Conservation (phyloP, 345 rosid genomes). For the Ceriops decandra region DNA sequence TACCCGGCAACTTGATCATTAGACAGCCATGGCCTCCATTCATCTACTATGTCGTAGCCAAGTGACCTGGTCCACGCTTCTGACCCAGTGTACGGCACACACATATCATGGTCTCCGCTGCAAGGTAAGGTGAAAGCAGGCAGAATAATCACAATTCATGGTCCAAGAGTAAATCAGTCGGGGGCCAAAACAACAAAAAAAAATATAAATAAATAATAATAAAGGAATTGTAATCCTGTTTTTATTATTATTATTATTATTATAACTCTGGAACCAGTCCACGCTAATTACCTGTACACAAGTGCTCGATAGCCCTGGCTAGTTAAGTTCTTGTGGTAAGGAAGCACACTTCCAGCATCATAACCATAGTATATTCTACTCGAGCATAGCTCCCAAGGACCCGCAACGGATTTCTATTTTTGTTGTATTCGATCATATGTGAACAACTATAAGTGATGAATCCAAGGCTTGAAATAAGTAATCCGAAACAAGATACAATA, state of each 20-base stretch:
- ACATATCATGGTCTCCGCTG: slow-evolving; percentile 61
- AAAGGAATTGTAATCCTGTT: too few relatives aligned
- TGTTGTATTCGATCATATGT: not conserved
- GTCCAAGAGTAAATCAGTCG: too few relatives aligned
- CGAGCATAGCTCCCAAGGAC: slow-evolving; percentile 49
- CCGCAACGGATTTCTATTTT: slow-evolving; percentile 24
- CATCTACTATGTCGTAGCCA: slow-evolving; percentile 34
- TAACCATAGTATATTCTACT: slow-evolving; percentile 14
- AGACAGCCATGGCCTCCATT: slow-evolving; percentile 47
- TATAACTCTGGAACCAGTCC: too few relatives aligned
- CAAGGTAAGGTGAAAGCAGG: not conserved
- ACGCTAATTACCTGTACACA: slow-evolving; percentile 41
- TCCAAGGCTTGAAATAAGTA: not conserved
- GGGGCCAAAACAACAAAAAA: too few relatives aligned
- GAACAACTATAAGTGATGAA: not conserved
- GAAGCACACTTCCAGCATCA: slow-evolving; percentile 45
- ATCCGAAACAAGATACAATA: too few relatives aligned
- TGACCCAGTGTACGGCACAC: slow-evolving; percentile 51
- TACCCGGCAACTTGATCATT: slow-evolving; percentile 46
- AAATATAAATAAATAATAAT: too few relatives aligned
- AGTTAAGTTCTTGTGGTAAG: slow-evolving; percentile 44
- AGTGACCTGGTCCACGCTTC: slow-evolving; percentile 55
- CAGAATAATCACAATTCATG: too few relatives aligned
- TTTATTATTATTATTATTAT: too few relatives aligned
- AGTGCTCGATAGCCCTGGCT: slow-evolving; percentile 48